These are phyloP conservation scores for Suhomyces faveliae DNA, from an alignment of 805 yeast genomes.

Conservation along the genomic window DNA sequence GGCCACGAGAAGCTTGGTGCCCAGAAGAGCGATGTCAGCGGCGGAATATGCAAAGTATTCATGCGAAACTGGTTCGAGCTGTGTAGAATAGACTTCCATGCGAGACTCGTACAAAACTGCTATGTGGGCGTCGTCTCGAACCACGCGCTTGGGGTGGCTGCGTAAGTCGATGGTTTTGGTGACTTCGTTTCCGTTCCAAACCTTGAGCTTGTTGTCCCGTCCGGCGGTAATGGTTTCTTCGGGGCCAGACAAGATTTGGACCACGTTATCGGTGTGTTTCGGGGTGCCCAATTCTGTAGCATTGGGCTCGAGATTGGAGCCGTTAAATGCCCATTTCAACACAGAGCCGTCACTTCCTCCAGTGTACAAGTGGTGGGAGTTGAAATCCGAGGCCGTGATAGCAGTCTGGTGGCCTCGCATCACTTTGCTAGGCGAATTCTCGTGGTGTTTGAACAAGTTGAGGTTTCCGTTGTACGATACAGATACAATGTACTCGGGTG, in stretches of 20 bases:
- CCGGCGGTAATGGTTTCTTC: conserved; percentile 53
- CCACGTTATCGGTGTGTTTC: conserved; percentile 66
- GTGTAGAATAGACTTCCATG: conserved; percentile 22
- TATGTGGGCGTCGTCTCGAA: conserved; percentile 25
- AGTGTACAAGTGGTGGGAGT: conserved; percentile 39
- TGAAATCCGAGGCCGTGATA: conserved; percentile 56
- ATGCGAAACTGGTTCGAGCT: conserved; percentile 14
- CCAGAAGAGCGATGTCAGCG: conserved; percentile 24
- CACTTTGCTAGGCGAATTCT: conserved; percentile 32
- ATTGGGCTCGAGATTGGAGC: conserved; percentile 14
- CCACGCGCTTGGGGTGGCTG: conserved; percentile 38
- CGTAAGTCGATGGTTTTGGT: conserved; percentile 14
- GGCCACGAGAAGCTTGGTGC: conserved; percentile 28
- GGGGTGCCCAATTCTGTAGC: conserved; percentile 34
- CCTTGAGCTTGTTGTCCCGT: conserved; percentile 82
- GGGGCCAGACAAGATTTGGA: conserved; percentile 40
- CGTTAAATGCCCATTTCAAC: conserved; percentile 51
- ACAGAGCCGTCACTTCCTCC: conserved; percentile 86
- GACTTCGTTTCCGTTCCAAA: conserved; percentile 25
- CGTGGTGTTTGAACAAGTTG: conserved; percentile 50
- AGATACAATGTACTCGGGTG: conserved; percentile 59
- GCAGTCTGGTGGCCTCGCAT: conserved; percentile 81
- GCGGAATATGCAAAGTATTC: conserved; percentile 21
- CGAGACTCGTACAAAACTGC: conserved; percentile 32
- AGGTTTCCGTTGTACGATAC: conserved; percentile 72